These are phyloP conservation scores for Phialophora expanda DNA, from an alignment of 2,329 filamentous ascomycete species.

Conservation along the genomic window DNA sequence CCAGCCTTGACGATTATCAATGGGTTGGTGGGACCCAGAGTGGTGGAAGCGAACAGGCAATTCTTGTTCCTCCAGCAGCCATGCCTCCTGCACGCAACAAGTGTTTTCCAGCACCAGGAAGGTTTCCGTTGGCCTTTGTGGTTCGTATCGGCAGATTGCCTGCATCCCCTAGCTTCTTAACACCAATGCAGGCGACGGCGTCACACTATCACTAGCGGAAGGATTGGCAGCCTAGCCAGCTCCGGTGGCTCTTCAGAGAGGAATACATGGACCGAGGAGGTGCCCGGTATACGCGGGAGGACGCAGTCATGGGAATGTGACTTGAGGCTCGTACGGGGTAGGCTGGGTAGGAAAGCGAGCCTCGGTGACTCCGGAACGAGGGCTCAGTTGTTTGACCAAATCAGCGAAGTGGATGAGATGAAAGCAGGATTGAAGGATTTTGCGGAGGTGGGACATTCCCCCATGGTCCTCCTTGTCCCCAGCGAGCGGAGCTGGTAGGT, in stretches of 20 bases:
- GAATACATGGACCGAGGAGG: no score
- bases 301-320: neutral
- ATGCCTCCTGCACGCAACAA: neutral
- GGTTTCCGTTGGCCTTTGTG: neutral
- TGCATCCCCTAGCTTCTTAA: neutral
- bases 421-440: neutral
- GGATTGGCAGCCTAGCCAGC: neutral
- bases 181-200: neutral
- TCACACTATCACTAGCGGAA: slow-evolving; percentile 1
- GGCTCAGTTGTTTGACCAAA: neutral
- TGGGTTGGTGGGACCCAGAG: neutral
- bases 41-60: neutral
- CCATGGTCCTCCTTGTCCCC: neutral
- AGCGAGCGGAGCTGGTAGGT: neutral
- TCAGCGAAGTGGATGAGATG: neutral
- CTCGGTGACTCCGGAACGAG: neutral
- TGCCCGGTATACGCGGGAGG: neutral
- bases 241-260: neutral
- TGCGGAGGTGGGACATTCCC: slow-evolving; percentile 13
- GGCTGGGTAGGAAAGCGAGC: neutral
- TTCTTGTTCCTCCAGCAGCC: neutral
- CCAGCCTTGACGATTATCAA: slow-evolving; percentile 10
- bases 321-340: no score
- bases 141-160: neutral
- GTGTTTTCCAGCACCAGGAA: neutral